Base-by-base conservation (phyloP, 352 stramenopile species). In the Globisporangium paddicum region DNA sequence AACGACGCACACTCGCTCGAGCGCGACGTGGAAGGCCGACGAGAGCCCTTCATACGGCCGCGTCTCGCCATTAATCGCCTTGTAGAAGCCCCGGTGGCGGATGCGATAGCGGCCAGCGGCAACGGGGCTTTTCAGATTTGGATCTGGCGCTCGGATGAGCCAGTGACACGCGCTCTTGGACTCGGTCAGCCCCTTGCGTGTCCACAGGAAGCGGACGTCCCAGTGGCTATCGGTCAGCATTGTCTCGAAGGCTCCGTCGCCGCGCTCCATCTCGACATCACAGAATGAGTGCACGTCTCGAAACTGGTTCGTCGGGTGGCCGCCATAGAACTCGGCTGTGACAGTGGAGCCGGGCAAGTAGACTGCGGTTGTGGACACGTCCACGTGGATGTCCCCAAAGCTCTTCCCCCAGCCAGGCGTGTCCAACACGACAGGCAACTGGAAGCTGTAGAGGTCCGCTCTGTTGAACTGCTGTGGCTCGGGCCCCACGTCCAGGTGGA, bases 201-300 rank as follows among this genome's bases (percentile, higher is more conserved):
- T 35, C 73, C 75, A 85, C 23, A 58, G 42, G 58, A 68, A 82
- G 14, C 75, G 72, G 14, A 82, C 11, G n/a, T 82, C 74, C 76
- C 76, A 86, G 52, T 86, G 71, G 3, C 61, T 55, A 52, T 88
- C 78, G 0, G 68, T 80, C 60, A 84, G 42, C 19, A 77, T 44
- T 21, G 60, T 78, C 44, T 52, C 55, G 38, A 62, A 87, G 11
- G 23, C 32, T 8, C 62, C 66, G 16, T 60, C 5, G 32, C 49
- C 10, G n/a, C n/a, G n/a, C 6, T 77, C 58, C 30, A 66, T 60
- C 47, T 86, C 60, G 7, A 87, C 71, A 32, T 83, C 73, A 30
- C 73, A 82, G 65, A 86, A 87, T 14, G 57, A 63, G 23, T 25
- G 32, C n/a, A 57, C 38, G n/a, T n/a, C n/a, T n/a, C 11, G 56